Percentiles rank a stretch among this genome's conserved stretches.
These are phyloP conservation scores for Amanita rubescens DNA, from an alignment of 768 basidiomycete species.

Conservation along the genomic window DNA sequence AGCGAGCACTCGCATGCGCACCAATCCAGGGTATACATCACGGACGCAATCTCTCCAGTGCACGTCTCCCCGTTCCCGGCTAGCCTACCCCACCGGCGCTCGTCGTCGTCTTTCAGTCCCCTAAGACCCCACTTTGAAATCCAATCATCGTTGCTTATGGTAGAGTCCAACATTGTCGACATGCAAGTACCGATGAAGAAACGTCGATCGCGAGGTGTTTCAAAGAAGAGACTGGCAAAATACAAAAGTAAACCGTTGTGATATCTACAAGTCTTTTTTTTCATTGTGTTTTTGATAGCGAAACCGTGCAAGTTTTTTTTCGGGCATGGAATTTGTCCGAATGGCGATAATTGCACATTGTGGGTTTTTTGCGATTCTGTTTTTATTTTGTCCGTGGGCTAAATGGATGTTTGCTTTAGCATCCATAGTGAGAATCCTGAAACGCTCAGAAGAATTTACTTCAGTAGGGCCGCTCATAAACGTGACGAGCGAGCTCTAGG, in stretches of 20 bases:
- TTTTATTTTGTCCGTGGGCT: background rate
- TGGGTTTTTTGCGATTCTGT: conserved; percentile 21
- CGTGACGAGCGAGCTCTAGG: background rate
- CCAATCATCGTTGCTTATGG: conserved; percentile 7
- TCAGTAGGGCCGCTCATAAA: background rate
- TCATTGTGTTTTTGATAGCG: conserved; percentile 21
- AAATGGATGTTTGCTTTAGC: conserved; percentile 16
- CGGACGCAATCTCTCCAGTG: conserved; percentile 14
- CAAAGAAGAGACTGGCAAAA: conserved; percentile 9
- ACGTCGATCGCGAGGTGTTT: background rate
- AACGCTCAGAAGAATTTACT: background rate
- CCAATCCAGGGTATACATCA: conserved; percentile 18
- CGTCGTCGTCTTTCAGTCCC: conserved; percentile 10
- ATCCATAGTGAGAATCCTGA: conserved; percentile 28
- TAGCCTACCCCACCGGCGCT: background rate
- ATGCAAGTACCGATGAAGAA: background rate
- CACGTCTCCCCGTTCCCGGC: conserved; percentile 18
- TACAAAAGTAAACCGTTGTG: conserved; percentile 23
- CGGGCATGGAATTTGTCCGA: conserved; percentile 30
- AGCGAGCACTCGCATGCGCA: conserved; percentile 20
- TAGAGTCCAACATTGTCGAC: background rate
- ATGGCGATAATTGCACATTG: conserved; percentile 45
- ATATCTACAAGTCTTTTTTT: background rate
- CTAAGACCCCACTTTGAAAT: conserved; percentile 11
- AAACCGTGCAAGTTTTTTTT: conserved; percentile 43